Evolutionary conservation across 2,329 filamentous ascomycete genomes (phyloP).

Genomic region (Clarireedia monteithiana): DNA sequence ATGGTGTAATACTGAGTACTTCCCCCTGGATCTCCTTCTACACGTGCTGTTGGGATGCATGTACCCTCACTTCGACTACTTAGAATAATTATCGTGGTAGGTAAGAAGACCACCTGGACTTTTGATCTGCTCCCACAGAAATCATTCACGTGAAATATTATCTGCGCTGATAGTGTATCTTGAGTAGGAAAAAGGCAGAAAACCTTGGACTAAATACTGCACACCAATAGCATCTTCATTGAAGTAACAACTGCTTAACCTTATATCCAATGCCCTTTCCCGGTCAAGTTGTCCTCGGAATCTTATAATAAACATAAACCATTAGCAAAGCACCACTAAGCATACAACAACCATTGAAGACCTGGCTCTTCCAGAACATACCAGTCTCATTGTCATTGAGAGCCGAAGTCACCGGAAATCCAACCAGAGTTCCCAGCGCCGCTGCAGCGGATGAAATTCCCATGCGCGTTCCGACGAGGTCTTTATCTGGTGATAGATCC

Average conservation of each 20-base stretch:
- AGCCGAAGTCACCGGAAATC: neutral
- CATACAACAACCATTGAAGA: neutral
- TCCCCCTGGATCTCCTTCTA: too few species aligned
- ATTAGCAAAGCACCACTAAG: neutral
- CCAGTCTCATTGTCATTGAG: neutral
- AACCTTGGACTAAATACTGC: neutral
- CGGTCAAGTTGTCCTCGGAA: neutral
- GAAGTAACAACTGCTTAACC: neutral
- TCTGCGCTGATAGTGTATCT: too few species aligned
- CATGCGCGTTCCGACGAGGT: neutral
- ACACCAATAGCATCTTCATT: neutral
- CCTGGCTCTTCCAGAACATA: neutral
- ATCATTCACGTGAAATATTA: too few species aligned
- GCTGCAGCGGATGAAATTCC: neutral
- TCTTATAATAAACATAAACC: neutral
- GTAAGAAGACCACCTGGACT: too few species aligned
- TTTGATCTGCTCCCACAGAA: too few species aligned
- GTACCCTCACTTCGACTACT: too few species aligned
- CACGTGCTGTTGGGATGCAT: too few species aligned
- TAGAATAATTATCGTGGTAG: too few species aligned
- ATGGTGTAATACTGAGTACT: too few species aligned
- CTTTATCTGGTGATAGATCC: neutral
- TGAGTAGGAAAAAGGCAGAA: neutral
- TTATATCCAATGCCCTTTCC: neutral
- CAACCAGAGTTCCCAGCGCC: neutral